phyloP scores from a whole-genome alignment of 2,329 filamentous ascomycete species.

The Aspergillus aculeatus region DNA sequence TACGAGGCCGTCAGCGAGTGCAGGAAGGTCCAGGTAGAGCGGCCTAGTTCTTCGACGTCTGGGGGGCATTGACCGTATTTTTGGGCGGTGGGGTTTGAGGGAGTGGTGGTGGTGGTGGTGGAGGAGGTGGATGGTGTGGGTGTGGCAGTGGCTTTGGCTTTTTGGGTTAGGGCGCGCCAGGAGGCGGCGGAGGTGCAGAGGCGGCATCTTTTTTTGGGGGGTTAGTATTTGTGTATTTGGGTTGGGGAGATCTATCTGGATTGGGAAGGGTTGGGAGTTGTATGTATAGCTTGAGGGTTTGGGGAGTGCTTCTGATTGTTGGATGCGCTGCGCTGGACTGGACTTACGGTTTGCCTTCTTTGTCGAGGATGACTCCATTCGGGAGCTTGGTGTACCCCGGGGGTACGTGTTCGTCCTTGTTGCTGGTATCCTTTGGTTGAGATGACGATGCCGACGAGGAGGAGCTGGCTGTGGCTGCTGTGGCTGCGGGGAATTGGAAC shows the following conservation, averaged over 20 bases:
- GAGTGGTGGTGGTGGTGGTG: slow-evolving; percentile 35
- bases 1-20: slow-evolving; percentile 90
- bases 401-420: slow-evolving; percentile 21
- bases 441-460: slow-evolving; percentile 16
- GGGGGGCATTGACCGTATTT: slow-evolving; percentile 69
- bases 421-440: background rate
- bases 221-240: background rate
- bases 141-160: slow-evolving; percentile 35
- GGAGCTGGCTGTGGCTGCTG: slow-evolving; percentile 13
- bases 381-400: slow-evolving; percentile 32
- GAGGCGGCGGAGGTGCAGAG: slow-evolving; percentile 49
- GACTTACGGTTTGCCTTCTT: slow-evolving; percentile 52
- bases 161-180: slow-evolving; percentile 47
- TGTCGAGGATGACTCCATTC: slow-evolving; percentile 51
- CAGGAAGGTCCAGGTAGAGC: slow-evolving; percentile 87
- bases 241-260: background rate
- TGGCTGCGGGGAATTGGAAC: slow-evolving; percentile 13
- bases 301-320: background rate
- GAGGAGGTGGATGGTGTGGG: slow-evolving; percentile 20
- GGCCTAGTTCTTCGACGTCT: slow-evolving; percentile 83
- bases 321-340: background rate
- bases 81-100: slow-evolving; percentile 42
- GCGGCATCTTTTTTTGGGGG: slow-evolving; percentile 40
- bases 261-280: background rate
- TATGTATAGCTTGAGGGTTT: background rate